Evolutionary conservation across 73 alveolate species (phyloP).

Genomic region (Paramecium sexaurelia): DNA sequence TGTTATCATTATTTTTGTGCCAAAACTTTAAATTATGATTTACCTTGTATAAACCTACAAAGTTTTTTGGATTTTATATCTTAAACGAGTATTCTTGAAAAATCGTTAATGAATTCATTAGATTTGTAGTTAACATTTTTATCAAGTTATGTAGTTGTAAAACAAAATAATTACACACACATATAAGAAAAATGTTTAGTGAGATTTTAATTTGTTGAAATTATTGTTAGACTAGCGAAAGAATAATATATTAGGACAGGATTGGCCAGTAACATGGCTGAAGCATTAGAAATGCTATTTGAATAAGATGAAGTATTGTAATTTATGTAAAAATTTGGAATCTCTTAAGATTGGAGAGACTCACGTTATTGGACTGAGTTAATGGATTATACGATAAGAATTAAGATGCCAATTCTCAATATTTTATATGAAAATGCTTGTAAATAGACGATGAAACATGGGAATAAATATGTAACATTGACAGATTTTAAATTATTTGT

Average conservation of each 20-base stretch:
- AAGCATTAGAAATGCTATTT: slow-evolving; percentile 1
- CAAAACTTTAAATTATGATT: slow-evolving; percentile 25
- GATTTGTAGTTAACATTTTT: slow-evolving; percentile 26
- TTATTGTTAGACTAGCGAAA: slow-evolving; percentile 33
- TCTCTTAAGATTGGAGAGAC: slow-evolving; percentile 59
- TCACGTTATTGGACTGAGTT: slow-evolving; percentile 41
- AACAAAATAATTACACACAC: not conserved
- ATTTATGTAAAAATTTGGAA: slow-evolving; percentile 26
- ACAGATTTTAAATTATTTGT: slow-evolving; percentile 1
- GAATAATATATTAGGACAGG: slow-evolving; percentile 48
- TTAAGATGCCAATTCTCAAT: not conserved
- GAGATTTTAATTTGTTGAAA: slow-evolving; percentile 46
- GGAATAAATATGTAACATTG: slow-evolving; percentile 22
- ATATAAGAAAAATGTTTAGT: slow-evolving; percentile 49
- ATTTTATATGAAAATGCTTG: slow-evolving; percentile 17
- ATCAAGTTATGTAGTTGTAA: slow-evolving; percentile 37
- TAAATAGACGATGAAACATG: slow-evolving; percentile 34
- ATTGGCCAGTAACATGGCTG: not conserved
- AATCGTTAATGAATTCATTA: not conserved
- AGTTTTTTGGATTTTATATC: slow-evolving; percentile 25
- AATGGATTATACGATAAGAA: slow-evolving; percentile 23
- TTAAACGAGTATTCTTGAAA: slow-evolving; percentile 2
- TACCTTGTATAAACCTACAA: not conserved
- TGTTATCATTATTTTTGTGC: slow-evolving; percentile 47
- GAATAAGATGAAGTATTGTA: slow-evolving; percentile 16